phyloP scores from a whole-genome alignment of 2,329 filamentous ascomycete genomes.

The Epichloe amarillans region DNA sequence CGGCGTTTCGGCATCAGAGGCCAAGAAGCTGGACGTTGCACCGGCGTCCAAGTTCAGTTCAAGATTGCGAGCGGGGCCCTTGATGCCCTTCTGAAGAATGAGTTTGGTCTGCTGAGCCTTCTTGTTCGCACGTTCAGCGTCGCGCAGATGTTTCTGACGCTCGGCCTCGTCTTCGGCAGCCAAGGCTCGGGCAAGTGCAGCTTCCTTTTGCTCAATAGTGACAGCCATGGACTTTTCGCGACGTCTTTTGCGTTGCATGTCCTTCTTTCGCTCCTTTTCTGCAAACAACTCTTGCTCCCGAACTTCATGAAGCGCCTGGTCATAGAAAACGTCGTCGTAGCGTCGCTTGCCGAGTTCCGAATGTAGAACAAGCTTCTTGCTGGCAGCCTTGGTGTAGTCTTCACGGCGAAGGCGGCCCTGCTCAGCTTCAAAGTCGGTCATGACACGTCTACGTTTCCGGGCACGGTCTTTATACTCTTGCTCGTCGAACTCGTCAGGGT shows the following conservation, averaged over 20 bases:
- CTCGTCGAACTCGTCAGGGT: slow-evolving; percentile 29
- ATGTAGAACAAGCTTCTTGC: slow-evolving; percentile 52
- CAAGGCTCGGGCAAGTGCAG: slow-evolving; percentile 64
- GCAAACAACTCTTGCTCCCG: slow-evolving; percentile 81
- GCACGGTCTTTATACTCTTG: slow-evolving; percentile 39
- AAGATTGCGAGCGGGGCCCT: slow-evolving; percentile 55
- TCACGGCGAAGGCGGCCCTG: slow-evolving; percentile 49
- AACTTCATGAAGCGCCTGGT: slow-evolving; percentile 72
- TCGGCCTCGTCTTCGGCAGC: slow-evolving; percentile 73
- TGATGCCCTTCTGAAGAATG: slow-evolving; percentile 76
- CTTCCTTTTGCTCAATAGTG: slow-evolving; percentile 80
- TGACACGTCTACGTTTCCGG: slow-evolving; percentile 55
- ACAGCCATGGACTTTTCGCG: slow-evolving; percentile 93
- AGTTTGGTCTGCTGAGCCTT: slow-evolving; percentile 86
- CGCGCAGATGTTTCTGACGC: slow-evolving; percentile 64
- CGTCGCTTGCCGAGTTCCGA: slow-evolving; percentile 59
- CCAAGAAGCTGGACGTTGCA: slow-evolving; percentile 72
- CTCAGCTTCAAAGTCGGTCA: slow-evolving; percentile 47
- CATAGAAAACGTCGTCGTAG: slow-evolving; percentile 65
- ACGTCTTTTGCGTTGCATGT: slow-evolving; percentile 95
- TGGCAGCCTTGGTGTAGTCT: slow-evolving; percentile 46
- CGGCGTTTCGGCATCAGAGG: slow-evolving; percentile 42
- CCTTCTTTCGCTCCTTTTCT: slow-evolving; percentile 98
- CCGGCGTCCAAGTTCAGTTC: slow-evolving; percentile 76
- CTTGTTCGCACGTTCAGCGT: slow-evolving; percentile 81